A percentile compares a stretch with the other conserved stretches of the same genome.
phyloP scores from a whole-genome alignment of 208 protist genomes.

The Trypanosoma boissoni region DNA sequence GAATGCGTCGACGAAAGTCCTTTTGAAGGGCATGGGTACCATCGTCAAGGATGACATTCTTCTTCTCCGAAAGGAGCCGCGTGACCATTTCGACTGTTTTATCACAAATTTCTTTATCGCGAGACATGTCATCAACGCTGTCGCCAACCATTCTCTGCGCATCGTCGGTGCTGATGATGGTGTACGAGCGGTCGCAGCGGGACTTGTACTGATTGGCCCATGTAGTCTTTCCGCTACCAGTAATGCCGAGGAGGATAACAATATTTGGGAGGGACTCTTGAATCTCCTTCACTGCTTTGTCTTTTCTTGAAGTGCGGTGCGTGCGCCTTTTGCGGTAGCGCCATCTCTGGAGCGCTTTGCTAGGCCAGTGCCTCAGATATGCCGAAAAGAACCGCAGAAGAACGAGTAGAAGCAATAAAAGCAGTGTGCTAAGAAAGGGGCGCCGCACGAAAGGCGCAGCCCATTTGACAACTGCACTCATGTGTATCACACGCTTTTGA shows the following conservation, averaged over 20 bases:
- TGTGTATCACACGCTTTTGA: no score
- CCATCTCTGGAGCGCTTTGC: neutral
- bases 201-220: slow-evolving; percentile 69
- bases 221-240: slow-evolving; percentile 78
- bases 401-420: no score
- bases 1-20: slow-evolving; percentile 47
- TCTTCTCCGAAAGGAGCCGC: slow-evolving; percentile 34
- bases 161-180: slow-evolving; percentile 50
- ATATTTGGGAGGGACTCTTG: slow-evolving; percentile 56
- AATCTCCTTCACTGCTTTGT: slow-evolving; percentile 12
- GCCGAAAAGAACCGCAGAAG: no score
- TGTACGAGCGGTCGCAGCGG: slow-evolving; percentile 54
- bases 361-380: no score
- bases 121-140: slow-evolving; percentile 46
- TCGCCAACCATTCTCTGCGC: slow-evolving; percentile 42
- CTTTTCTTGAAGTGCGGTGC: slow-evolving; percentile 4
- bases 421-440: no score
- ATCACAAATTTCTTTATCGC: slow-evolving; percentile 57
- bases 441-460: no score
- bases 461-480: no score
- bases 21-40: slow-evolving; percentile 50
- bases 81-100: slow-evolving; percentile 46
- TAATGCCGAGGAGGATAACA: slow-evolving; percentile 64
- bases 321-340: neutral
- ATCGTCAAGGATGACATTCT: slow-evolving; percentile 71